Base-by-base conservation (phyloP, 2,329 filamentous ascomycete species). In the Leptographium wingfieldii region DNA sequence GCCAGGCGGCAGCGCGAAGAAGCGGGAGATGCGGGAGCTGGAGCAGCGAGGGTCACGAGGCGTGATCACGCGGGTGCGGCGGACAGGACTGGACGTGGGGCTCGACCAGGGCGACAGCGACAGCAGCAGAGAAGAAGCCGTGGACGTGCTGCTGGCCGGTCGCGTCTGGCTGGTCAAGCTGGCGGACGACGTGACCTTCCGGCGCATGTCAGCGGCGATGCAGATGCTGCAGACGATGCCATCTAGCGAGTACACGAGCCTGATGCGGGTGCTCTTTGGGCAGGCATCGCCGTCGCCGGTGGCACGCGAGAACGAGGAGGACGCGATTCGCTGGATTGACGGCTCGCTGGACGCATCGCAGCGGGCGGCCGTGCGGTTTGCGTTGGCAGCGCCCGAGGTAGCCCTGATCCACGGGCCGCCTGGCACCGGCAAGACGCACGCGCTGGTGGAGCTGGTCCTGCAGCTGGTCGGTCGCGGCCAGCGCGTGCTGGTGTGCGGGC, bases 401-500 rank as follows among this genome's bases (percentile, higher is more conserved):
- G 89, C 90, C 2, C 77, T 96, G 61, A 96, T 99, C 59, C 94
- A 99, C 69, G 94, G 94, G 0, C 94, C 94, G 0, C 94, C 94
- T 0, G 94, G 94, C 33, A 99, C 94, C 0, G 94, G 94, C 56
- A 99, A 99, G 72, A 99, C 94, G 0, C 92, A 97, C 70, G 97
- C 94, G 0, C 75, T 99, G 48, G 92, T 99, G 62, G 94, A 99
- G 72, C 78, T 99, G 14, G 95, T 99, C 62, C 78, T 95, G n/a
- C 94, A 99, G 69, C 76, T 97, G 66, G 77, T 95, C 59, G 86
- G 85, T 68, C 82, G 83, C 29, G 81, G 84, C 40, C 80, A 86
- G 59, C 83, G 91, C 1, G 78, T 97, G 12, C 79, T 97, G 1
- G 92, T 97, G n/a, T 97, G 94, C 68, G 94, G 92, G 0, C 94